Evolutionary conservation across 2,329 filamentous ascomycete species (phyloP).

Genomic region (Eurotiales sp.): DNA sequence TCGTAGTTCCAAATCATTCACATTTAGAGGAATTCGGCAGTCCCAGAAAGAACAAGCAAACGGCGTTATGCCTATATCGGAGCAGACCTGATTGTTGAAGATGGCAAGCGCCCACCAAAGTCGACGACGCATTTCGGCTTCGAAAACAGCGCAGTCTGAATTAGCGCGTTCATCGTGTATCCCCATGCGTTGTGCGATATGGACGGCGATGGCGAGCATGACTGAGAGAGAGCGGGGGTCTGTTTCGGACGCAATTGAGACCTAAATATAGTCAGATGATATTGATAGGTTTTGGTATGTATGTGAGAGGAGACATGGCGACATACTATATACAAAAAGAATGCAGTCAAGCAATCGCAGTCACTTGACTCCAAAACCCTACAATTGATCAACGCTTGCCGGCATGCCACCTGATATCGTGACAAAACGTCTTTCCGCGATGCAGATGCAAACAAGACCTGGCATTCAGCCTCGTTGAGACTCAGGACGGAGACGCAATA

Average conservation of each 20-base stretch:
- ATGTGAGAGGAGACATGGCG: constrained; percentile 4
- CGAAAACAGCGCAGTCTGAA: constrained; percentile 45
- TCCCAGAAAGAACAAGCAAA: constrained; percentile 39
- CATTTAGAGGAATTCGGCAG: constrained; percentile 32
- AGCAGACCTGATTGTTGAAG: constrained; percentile 65
- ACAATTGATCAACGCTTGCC: constrained; percentile 45
- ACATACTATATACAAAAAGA: constrained; percentile 52
- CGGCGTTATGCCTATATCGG: constrained; percentile 39
- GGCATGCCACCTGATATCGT: constrained; percentile 43
- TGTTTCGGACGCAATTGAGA: constrained; percentile 56
- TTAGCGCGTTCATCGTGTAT: constrained; percentile 60
- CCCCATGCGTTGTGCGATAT: constrained; percentile 65
- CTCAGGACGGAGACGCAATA: constrained; percentile 61
- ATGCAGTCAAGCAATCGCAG: constrained; percentile 47
- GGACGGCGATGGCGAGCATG: constrained; percentile 62
- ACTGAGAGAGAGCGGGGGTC: constrained; percentile 58
- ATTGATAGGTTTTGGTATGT: constrained; percentile 7
- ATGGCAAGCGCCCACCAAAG: constrained; percentile 69
- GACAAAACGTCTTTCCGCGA: constrained; percentile 36
- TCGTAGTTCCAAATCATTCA: background rate
- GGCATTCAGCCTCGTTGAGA: constrained; percentile 54
- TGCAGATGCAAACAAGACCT: constrained; percentile 29
- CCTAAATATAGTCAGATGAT: constrained; percentile 36
- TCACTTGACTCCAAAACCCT: constrained; percentile 40
- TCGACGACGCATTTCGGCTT: constrained; percentile 66